Evolutionary conservation across 495 filamentous ascomycete species (phyloP), one percentile per base, ranked within the genome.

Genomic region (Podospora didyma): DNA sequence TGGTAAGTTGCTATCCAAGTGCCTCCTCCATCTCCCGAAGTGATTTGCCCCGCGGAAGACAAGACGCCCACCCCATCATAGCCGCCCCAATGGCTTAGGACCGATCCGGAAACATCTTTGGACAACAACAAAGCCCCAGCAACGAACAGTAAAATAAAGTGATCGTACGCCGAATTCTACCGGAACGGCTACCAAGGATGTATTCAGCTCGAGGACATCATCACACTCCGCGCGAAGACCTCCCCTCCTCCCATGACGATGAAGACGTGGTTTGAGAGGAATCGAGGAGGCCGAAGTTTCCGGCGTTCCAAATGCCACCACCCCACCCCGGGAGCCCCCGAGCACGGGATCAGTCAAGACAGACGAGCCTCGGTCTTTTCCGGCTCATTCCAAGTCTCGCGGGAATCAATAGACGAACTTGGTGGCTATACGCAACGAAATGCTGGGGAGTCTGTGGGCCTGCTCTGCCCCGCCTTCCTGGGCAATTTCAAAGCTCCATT

Each of bases 1-100:
- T 65, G 65, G 69, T 71, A 71, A 66, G 69, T 65, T 35, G n/a
- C 12, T 20, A 21, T 42, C 14, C 24, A 14, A 16, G 45, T 41
- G 11, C 23, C 10, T 7, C 26, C 24, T 45, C 31, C 47, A 2
- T 11, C 17, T 24, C 58, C 47, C 7, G 21, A n/a, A 19, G 45
- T 47, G 20, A n/a, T 22, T 19, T 34, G 35, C 12, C 47, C 47
- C 41, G 41, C 49, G 22, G 44, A 55, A 60, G 57, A 61, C 57
- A 54, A 60, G 44, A 60, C 51, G 19, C 45, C 1, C 11, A 12
- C 17, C 9, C 19, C 45, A 22, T 26, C 26, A 3, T 31, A 9
- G 3, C 26, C 26, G 4, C 22, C 45, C 45, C 45, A 47, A 47
- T 42, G 39, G 39, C 39, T 14, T 5, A 14, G 39, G 9, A 4